Conservation (phyloP, 169 alveolate species). For the Besnoitia besnoiti region DNA sequence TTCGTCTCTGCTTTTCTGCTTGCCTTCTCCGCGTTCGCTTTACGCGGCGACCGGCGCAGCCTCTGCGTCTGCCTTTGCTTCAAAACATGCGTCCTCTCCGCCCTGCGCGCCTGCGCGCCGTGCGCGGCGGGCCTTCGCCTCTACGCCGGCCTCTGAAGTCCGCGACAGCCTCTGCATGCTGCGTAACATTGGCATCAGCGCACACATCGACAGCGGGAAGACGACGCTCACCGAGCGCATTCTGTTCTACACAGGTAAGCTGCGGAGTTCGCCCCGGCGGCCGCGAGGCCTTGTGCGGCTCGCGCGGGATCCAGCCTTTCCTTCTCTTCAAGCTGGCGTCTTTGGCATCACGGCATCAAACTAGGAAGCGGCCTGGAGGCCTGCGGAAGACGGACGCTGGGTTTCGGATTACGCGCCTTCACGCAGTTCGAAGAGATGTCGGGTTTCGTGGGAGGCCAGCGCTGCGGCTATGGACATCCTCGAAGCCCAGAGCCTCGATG, state of each 20-base stretch:
- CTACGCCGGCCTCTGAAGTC: neutral
- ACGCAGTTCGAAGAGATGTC: too few species aligned
- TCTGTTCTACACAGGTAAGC: conserved; percentile 82
- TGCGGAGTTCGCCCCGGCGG: too few species aligned
- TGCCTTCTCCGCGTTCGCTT: too few species aligned
- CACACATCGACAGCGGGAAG: conserved; percentile 98
- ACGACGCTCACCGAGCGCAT: conserved; percentile 97
- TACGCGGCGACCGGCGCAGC: too few species aligned
- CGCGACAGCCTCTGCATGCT: neutral
- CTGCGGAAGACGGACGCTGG: too few species aligned
- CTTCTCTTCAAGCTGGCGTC: too few species aligned
- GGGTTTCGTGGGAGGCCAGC: too few species aligned
- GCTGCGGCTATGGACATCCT: too few species aligned
- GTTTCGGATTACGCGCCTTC: too few species aligned
- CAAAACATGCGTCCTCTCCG: neutral
- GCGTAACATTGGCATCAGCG: conserved; percentile 96
- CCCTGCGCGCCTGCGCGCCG: neutral
- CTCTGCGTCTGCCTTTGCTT: neutral
- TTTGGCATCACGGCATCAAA: too few species aligned
- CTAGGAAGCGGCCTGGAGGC: too few species aligned
- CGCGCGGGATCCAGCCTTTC: neutral
- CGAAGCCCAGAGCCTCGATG: too few species aligned
- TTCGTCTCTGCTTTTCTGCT: neutral
- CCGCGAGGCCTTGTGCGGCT: neutral
- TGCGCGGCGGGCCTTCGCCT: neutral